Evolutionary conservation across 495 filamentous ascomycete species (phyloP), one percentile per base, ranked within the genome.

Genomic region (Tuber microsphaerosporum): DNA sequence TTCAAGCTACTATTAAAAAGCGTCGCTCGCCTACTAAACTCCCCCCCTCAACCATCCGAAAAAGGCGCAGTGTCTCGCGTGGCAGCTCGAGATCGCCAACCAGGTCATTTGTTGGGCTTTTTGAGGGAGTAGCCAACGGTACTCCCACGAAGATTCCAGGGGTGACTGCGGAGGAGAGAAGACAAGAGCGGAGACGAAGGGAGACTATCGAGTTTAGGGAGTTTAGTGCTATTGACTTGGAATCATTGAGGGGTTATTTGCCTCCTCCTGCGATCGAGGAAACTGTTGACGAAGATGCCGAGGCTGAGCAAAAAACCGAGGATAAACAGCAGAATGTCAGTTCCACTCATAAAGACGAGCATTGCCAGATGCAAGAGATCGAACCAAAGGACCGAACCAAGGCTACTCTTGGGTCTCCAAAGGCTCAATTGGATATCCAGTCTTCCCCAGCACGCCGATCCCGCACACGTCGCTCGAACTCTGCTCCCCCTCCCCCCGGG

Each of bases 171-270:
- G 74, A 81, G 61, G 78, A 83, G 61, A 79, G 46, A 70, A 81
- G 76, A 48, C 79, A 69, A 20, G 81, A 79, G 5, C 75, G 76
- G 69, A 73, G 81, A 44, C 75, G 81, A 73, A 83, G 81, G 69
- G 78, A 80, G 75, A 83, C 81, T 17, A 77, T 73, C 39, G 81
- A 83, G 44, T 81, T 83, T 31, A 76, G 79, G 39, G 79, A 83
- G 22, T 83, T 83, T 12, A 83, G 81, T 71, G 79, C 81, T 43
- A 79, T 83, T 45, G 73, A 83, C 73, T 74, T 83, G 41, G 79
- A 83, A 14, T 56, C 51, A 51, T 69, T 81, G 73, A 81, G 81
- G 68, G 43, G 46, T 56, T 81, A 75, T 69, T 71, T 79, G 72
- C 80, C 79, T 43, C 70, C 75, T 65, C 46, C 51, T 26, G 68